phyloP scores from a whole-genome alignment of 805 yeast species.

The Wickerhamomyces queroliae region DNA sequence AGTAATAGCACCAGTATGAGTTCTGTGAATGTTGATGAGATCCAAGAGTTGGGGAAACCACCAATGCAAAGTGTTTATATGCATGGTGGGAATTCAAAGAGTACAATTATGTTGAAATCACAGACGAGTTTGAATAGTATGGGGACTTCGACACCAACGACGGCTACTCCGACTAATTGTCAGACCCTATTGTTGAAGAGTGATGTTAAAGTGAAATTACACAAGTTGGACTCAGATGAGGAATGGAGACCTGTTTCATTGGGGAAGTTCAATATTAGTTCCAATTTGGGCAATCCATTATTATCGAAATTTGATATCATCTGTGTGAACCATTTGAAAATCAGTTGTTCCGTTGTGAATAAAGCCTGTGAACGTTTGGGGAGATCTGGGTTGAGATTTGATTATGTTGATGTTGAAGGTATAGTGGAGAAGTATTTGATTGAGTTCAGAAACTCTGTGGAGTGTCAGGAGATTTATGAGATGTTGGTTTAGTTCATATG shows the following conservation, averaged over 20 bases:
- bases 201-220: slow-evolving; percentile 18
- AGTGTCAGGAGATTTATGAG: slow-evolving; percentile 16
- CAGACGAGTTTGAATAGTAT: neutral
- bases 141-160: slow-evolving; percentile 1
- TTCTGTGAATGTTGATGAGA: slow-evolving; percentile 6
- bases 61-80: neutral
- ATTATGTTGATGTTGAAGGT: slow-evolving; percentile 13
- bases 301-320: slow-evolving; percentile 14
- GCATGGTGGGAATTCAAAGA: slow-evolving; percentile 9
- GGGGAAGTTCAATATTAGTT: slow-evolving; percentile 15
- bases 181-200: slow-evolving; percentile 11
- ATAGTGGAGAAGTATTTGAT: slow-evolving; percentile 15
- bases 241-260: slow-evolving; percentile 23
- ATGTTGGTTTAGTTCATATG: slow-evolving; percentile 8
- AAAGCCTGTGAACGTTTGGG: slow-evolving; percentile 15
- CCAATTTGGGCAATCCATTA: slow-evolving; percentile 15
- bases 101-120: no score
- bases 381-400: slow-evolving; percentile 17
- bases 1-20: slow-evolving; percentile 21
- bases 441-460: slow-evolving; percentile 17
- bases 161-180: no score
- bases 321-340: slow-evolving; percentile 2
- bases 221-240: slow-evolving; percentile 15
- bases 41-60: slow-evolving; percentile 4
- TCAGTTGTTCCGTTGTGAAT: slow-evolving; percentile 12